Base-by-base conservation (phyloP, 305 asterid species). In the Ilex paraguariensis region DNA sequence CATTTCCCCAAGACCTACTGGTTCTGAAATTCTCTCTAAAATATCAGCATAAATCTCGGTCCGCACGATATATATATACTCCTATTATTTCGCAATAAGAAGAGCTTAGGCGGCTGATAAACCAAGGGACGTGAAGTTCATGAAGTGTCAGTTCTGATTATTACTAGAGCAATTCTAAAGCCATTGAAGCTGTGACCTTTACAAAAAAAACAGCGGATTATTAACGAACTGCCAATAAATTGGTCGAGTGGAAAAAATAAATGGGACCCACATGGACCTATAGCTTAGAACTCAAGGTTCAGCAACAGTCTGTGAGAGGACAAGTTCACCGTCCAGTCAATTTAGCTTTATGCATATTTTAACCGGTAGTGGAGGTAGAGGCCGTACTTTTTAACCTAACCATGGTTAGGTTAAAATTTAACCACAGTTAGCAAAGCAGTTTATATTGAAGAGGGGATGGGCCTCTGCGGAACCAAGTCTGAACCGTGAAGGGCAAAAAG, bases 391-490 rank as follows among this genome's bases (percentile, higher is more conserved):
- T 72, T 73, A 60, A 79, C 82, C 68, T 21, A 77, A 79, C 83
- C 79, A 51, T 54, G 70, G 85, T 85, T 55, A 51, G 15, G 36
- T 66, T 11, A 32, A 10, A 45, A 4, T 15, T 5, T 68, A 76
- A 87, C 93, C 70, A 56, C 57, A 70, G 92, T 81, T 78, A 64
- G 51, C 2, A 10, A 11, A 76, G 61, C 71, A 62, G 81, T 81
- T 74, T 86, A 88, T 76, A 88, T 61, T 72, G 31, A 54, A 50
- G 66, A 1, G 32, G 58, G 50, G 36, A 42, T n/a, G 5, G 11
- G 54, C 44, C 39, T 70, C 10, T 15, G 57, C 46, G 71, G 77
- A 59, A 60, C 65, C 62, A 61, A 5, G 71, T 67, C 74, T 61
- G 30, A 31, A 32, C 15, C 40, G 9, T 45, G 21, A 17, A 45